Conservation (phyloP, 75 land plant genomes). For the Cryptomeria japonica region DNA sequence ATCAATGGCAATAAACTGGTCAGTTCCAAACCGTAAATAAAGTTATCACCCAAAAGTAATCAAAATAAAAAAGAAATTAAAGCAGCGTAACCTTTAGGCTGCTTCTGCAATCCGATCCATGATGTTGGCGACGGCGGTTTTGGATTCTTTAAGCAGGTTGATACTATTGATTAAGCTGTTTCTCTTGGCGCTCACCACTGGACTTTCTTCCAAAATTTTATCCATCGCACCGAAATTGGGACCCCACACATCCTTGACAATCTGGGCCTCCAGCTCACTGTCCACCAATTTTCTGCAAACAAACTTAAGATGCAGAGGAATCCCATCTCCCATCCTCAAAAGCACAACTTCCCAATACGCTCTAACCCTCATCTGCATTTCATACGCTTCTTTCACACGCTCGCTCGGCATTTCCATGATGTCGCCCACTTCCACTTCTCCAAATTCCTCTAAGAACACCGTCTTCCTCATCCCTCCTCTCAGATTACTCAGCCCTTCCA, state of each 20-base stretch:
- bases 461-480: not conserved
- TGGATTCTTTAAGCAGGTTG: constrained; percentile 28
- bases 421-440: constrained; percentile 30
- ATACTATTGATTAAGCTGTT: constrained; percentile 26
- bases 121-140: constrained; percentile 27
- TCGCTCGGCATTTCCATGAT: not conserved
- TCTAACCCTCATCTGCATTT: constrained; percentile 44
- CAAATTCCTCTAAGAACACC: not conserved
- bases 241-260: constrained; percentile 26
- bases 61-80: no score
- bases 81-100: not conserved
- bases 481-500: not conserved
- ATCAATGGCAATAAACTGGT: no score
- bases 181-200: constrained; percentile 23
- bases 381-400: constrained; percentile 34
- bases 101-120: constrained; percentile 15
- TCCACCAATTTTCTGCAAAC: constrained; percentile 27
- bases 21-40: no score
- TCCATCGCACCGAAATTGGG: constrained; percentile 26
- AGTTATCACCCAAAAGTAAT: no score
- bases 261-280: constrained; percentile 25
- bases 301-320: constrained; percentile 43
- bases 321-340: constrained; percentile 44
- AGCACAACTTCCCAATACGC: constrained; percentile 60
- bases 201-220: constrained; percentile 39